A percentile compares a stretch with the other conserved stretches of the same genome.
Evolutionary conservation across 2,329 filamentous ascomycete species (phyloP).

Genomic region (Colletotrichum endophyticum): DNA sequence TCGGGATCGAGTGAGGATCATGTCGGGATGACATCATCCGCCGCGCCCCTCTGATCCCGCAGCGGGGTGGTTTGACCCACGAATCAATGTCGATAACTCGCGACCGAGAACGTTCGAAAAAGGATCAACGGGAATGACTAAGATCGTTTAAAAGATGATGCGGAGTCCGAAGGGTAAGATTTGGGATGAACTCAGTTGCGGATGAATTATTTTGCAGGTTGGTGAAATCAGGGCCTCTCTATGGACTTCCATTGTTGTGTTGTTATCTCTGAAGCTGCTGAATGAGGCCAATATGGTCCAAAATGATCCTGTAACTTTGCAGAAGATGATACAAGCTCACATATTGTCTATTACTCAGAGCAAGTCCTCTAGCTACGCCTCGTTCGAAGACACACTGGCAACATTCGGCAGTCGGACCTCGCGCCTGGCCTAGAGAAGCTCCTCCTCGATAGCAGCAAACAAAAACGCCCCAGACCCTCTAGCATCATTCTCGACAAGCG

Average conservation of each 20-base stretch:
- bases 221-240: not conserved
- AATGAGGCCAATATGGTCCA: not conserved
- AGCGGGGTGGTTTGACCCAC: not conserved
- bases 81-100: not conserved
- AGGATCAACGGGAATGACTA: not conserved
- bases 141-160: not conserved
- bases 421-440: not conserved
- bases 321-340: not conserved
- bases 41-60: not conserved
- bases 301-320: rapidly evolving
- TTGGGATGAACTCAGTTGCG: not conserved
- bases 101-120: not conserved
- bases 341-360: not conserved
- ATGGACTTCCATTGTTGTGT: not conserved
- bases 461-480: slow-evolving; percentile 3
- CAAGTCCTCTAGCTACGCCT: rapidly evolving
- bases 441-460: slow-evolving; percentile 7
- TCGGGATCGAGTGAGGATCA: not conserved
- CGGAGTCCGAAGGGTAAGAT: not conserved
- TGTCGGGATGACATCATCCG: slow-evolving; percentile 13
- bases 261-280: not conserved
- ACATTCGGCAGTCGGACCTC: not conserved
- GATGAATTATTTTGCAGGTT: not conserved
- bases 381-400: not conserved
- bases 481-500: not conserved